Conservation (phyloP, 306 rosid species). For the Senna siamea region DNA sequence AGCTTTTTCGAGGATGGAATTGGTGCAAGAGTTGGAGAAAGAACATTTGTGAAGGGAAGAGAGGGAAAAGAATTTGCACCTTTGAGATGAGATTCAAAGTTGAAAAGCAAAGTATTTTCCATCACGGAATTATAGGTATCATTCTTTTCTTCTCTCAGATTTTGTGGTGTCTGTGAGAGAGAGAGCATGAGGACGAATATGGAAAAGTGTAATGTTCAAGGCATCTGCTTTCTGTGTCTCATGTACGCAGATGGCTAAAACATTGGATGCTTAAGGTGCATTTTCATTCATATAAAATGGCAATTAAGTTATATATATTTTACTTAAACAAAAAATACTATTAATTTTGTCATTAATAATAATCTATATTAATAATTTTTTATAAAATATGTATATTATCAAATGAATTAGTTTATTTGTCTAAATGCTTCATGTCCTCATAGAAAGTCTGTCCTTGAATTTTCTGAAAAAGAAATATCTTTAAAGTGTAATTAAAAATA, state of each 20-base stretch:
- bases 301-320: too few relatives aligned
- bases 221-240: conserved; percentile 22
- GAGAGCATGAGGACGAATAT: conserved; percentile 40
- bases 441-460: too few relatives aligned
- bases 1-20: too few relatives aligned
- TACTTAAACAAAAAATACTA: too few relatives aligned
- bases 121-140: conserved; percentile 44
- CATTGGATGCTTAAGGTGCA: neutral
- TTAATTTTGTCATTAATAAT: too few relatives aligned
- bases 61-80: conserved; percentile 52
- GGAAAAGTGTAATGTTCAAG: conserved; percentile 33
- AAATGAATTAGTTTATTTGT: too few relatives aligned
- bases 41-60: conserved; percentile 48
- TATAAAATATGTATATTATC: too few relatives aligned
- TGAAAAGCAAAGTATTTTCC: conserved; percentile 36
- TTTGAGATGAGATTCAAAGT: conserved; percentile 43
- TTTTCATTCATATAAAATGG: too few relatives aligned
- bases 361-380: too few relatives aligned
- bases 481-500: too few relatives aligned
- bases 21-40: conserved; percentile 40
- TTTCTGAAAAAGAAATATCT: too few relatives aligned
- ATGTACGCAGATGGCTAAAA: neutral
- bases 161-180: conserved; percentile 14
- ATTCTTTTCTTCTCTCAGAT: conserved; percentile 66
- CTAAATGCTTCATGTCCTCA: too few relatives aligned